Evolutionary conservation across 768 basidiomycete species (phyloP), one percentile per base, ranked within the genome.

Genomic region (Panus rudis): DNA sequence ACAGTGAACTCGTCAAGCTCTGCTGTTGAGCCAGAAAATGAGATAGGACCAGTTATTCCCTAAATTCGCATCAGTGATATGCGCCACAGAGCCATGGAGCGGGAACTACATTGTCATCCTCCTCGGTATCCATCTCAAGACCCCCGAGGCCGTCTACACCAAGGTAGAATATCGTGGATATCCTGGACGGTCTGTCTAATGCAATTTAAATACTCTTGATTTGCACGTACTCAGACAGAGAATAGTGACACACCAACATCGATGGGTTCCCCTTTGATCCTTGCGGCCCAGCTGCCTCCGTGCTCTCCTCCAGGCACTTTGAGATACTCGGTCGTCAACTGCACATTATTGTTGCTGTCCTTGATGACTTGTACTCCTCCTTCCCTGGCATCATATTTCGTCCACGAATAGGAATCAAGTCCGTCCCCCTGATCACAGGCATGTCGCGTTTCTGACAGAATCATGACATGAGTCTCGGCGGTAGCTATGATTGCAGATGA

Each of bases 201-300:
- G 37, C n/a, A n/a, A n/a, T n/a, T 32, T 21, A 32, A 23, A 20
- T n/a, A 37, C 54, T 37, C 57, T 34, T 34, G 30, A 10, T 57
- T 68, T 75, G 43, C 44, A 17, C 23, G 13, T 22, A 30, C 6
- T 28, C 28, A 19, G 21, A 27, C n/a, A 1, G 33, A 38, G 10
- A 31, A 26, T 27, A 21, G 12, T 39, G 30, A 23, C 71, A 38
- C 44, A 88, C 91, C 67, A 49, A 66, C 57, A 46, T 79, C 67
- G n/a, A 94, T 66, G 13, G 90, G 88, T 60, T 78, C 72, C 17
- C 90, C 89, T 56, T 80, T 84, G 50, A 93, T 74, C 43, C 92
- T 79, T 10, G 79, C 83, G 51, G 83, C 89, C 90, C 90, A 92
- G 60, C 84, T 89, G 14, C 92, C 91, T 13, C 89, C 88, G 57